Conservation (phyloP, 176 grass and related monocot genomes). For the Zoysia pacifica region DNA sequence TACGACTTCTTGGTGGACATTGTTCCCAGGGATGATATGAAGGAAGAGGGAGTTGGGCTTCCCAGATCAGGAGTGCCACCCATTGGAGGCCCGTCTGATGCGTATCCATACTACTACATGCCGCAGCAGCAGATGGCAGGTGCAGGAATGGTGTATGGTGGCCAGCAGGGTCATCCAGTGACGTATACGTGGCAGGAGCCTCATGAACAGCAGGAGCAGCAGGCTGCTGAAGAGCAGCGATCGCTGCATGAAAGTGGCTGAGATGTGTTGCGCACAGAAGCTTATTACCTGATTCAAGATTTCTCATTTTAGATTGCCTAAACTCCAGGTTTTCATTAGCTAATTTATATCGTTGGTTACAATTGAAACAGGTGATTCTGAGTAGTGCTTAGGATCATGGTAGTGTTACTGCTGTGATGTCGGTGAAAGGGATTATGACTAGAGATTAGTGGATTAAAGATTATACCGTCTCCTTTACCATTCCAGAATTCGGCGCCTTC, state of each 20-base stretch:
- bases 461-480: constrained; percentile 17
- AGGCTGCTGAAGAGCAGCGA: constrained; percentile 28
- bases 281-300: constrained; percentile 1
- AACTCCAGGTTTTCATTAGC: constrained; percentile 35
- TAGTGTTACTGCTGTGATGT: constrained; percentile 19
- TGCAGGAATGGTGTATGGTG: constrained; percentile 37
- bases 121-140: constrained; percentile 36
- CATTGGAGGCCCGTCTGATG: constrained; percentile 38
- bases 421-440: constrained; percentile 19
- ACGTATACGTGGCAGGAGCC: constrained; percentile 47
- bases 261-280: neutral
- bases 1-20: constrained; percentile 68
- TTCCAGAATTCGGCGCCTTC: neutral
- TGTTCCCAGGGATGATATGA: constrained; percentile 48
- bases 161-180: constrained; percentile 41
- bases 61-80: constrained; percentile 31
- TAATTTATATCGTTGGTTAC: constrained; percentile 11
- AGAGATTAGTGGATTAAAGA: constrained; percentile 17
- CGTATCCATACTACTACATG: constrained; percentile 43
- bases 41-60: constrained; percentile 44
- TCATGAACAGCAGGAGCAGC: constrained; percentile 37
- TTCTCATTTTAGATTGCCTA: constrained; percentile 25
- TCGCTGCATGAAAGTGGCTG: constrained; percentile 31
- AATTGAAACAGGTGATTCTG: constrained; percentile 13
- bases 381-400: constrained; percentile 20